A percentile compares a stretch with the other conserved stretches of the same genome.
phyloP scores from a whole-genome alignment of 108 stramenopile genomes.

The Chaetoceros tenuissimus region DNA sequence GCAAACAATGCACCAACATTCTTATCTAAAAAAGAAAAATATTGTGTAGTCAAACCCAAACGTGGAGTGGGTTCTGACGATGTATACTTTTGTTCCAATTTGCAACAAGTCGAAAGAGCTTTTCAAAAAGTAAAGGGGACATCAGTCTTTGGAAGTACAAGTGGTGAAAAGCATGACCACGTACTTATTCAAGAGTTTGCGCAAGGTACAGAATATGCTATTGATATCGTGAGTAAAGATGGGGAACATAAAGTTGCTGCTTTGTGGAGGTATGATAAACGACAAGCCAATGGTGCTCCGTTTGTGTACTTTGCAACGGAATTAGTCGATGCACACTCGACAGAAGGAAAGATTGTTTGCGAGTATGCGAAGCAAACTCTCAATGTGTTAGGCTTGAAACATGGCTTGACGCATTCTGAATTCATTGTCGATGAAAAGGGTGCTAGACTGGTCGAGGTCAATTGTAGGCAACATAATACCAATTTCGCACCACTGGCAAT shows the following conservation, averaged over 20 bases:
- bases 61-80: slow-evolving; percentile 89
- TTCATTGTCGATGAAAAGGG: slow-evolving; percentile 42
- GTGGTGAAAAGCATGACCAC: slow-evolving; percentile 55
- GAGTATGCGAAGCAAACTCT: slow-evolving; percentile 43
- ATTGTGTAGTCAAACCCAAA: slow-evolving; percentile 78
- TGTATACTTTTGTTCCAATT: slow-evolving; percentile 72
- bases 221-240: slow-evolving; percentile 82
- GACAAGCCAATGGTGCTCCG: slow-evolving; percentile 73
- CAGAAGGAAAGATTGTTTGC: slow-evolving; percentile 28
- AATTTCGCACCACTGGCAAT: slow-evolving; percentile 70
- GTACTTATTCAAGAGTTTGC: slow-evolving; percentile 78
- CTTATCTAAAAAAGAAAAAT: neutral
- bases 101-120: slow-evolving; percentile 51
- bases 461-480: slow-evolving; percentile 84
- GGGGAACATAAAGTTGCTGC: slow-evolving; percentile 91
- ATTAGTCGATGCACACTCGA: slow-evolving; percentile 36
- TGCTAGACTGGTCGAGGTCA: slow-evolving; percentile 71
- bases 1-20: slow-evolving; percentile 4
- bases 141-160: slow-evolving; percentile 71
- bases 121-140: slow-evolving; percentile 67
- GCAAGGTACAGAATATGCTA: slow-evolving; percentile 81
- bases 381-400: slow-evolving; percentile 52
- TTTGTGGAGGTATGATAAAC: slow-evolving; percentile 94
- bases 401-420: slow-evolving; percentile 77
- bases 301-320: slow-evolving; percentile 84